Conservation (phyloP, 2,329 filamentous ascomycete species). For the Beauveria pseudobassiana region DNA sequence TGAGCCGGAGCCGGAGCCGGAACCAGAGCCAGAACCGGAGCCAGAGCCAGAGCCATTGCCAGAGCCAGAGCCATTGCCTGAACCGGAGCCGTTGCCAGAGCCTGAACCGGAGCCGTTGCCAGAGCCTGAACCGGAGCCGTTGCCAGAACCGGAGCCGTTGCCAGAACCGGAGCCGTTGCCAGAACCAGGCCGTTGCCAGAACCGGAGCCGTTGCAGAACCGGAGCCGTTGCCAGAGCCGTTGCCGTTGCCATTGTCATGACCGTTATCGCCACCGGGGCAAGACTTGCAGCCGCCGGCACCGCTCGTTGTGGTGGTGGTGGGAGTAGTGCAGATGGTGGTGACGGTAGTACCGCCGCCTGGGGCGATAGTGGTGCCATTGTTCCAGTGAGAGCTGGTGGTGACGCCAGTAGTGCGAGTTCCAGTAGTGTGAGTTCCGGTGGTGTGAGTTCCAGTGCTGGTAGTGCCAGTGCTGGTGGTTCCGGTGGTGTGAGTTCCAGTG, state of each 20-base stretch:
- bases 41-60: too few relatives aligned
- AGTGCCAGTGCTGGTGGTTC: neutral
- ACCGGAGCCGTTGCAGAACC: too few relatives aligned
- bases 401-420: neutral
- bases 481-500: too few relatives aligned
- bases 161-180: neutral
- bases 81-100: neutral
- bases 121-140: neutral
- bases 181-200: too few relatives aligned
- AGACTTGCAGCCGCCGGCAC: constrained; percentile 4
- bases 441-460: neutral
- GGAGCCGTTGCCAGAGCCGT: neutral
- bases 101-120: neutral
- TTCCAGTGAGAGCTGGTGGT: neutral
- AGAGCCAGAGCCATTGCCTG: neutral
- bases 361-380: constrained; percentile 1
- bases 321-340: constrained; percentile 2
- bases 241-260: neutral
- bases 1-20: too few relatives aligned
- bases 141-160: neutral
- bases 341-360: neutral
- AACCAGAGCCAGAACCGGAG: too few relatives aligned
- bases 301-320: neutral
- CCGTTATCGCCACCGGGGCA: neutral
- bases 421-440: neutral